Percentiles rank a stretch among this genome's conserved stretches.
Evolutionary conservation across 257 asterid genomes (phyloP).

Genomic region (Gentiana straminea): DNA sequence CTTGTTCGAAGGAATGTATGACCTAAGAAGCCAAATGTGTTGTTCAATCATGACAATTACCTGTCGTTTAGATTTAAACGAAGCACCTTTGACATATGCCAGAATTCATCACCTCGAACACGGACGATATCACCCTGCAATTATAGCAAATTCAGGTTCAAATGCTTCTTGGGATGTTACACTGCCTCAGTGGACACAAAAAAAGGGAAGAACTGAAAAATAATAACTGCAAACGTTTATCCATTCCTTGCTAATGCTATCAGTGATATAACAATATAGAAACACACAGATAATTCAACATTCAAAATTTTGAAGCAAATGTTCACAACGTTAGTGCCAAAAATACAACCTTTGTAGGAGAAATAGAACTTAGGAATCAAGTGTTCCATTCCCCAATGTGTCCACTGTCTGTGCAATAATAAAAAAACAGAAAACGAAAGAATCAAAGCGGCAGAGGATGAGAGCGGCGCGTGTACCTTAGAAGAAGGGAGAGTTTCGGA

Average conservation of each 20-base stretch:
- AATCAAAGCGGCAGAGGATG: neutral
- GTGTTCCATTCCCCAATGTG: too few relatives aligned
- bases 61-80: slow-evolving; percentile 64
- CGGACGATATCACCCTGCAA: slow-evolving; percentile 76
- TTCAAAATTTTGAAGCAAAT: too few relatives aligned
- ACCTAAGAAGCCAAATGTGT: too few relatives aligned
- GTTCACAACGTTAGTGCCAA: too few relatives aligned
- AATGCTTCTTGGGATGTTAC: neutral
- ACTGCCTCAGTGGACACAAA: neutral
- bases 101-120: slow-evolving; percentile 83
- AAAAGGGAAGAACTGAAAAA: neutral
- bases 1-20: neutral
- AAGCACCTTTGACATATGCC: slow-evolving; percentile 92
- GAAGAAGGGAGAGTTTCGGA: slow-evolving; percentile 56
- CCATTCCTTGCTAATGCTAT: neutral
- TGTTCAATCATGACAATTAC: slow-evolving; percentile 21
- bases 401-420: too few relatives aligned
- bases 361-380: too few relatives aligned
- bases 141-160: neutral
- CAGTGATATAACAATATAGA: neutral
- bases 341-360: too few relatives aligned
- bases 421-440: too few relatives aligned
- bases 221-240: too few relatives aligned
- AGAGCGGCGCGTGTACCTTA: slow-evolving; percentile 22
- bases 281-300: too few relatives aligned